These are phyloP conservation scores for Candida piceae DNA, from an alignment of 805 yeast genomes.

Conservation along the genomic window DNA sequence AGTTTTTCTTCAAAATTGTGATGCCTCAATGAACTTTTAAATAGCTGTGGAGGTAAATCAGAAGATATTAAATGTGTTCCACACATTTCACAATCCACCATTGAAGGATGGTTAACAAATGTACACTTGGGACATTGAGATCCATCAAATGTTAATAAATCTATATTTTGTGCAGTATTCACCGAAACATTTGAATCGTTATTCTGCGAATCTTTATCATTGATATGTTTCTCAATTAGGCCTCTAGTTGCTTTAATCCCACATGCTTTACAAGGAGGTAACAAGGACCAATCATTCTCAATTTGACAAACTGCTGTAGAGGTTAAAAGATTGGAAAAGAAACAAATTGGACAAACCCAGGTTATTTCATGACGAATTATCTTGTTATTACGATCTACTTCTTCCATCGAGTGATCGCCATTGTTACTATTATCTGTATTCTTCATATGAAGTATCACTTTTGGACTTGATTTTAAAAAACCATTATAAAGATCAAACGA, in stretches of 20 bases:
- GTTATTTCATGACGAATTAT: conserved; percentile 21
- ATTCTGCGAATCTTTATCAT: neutral
- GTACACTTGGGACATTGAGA: conserved; percentile 48
- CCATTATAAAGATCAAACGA: conserved; percentile 34
- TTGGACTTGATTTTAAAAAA: conserved; percentile 75
- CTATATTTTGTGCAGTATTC: conserved; percentile 7
- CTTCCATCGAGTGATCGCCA: no score
- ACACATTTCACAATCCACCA: conserved; percentile 81
- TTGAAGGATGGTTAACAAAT: conserved; percentile 75
- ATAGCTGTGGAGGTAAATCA: conserved; percentile 14
- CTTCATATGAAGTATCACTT: conserved; percentile 39
- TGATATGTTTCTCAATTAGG: conserved; percentile 24
- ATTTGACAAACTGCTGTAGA: conserved; percentile 15
- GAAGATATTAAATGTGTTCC: conserved; percentile 48
- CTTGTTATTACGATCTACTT: no score
- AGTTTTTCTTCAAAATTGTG: neutral
- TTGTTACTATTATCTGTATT: neutral
- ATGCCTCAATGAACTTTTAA: conserved; percentile 1
- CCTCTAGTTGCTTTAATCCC: conserved; percentile 47
- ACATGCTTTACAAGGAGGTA: conserved; percentile 55
- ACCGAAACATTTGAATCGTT: neutral
- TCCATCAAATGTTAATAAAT: conserved; percentile 24
- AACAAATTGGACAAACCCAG: conserved; percentile 92
- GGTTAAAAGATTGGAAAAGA: conserved; percentile 50
- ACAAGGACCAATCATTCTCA: conserved; percentile 6